Evolutionary conservation across 495 filamentous ascomycete genomes (phyloP).

Genomic region (Lophium mytilinum): DNA sequence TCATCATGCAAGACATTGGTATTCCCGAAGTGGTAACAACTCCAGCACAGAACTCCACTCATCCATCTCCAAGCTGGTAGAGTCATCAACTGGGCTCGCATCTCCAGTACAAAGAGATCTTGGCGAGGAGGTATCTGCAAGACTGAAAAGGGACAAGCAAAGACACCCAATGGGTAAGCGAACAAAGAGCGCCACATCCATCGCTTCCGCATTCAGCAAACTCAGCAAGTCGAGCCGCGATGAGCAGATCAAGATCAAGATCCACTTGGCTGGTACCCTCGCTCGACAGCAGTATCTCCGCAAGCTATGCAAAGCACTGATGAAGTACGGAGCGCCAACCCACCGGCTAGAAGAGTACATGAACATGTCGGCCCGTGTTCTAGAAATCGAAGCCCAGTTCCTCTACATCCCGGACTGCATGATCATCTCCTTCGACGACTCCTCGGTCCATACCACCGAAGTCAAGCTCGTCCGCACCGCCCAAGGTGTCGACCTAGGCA

Average conservation of each 20-base stretch:
- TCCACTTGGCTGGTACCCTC: slow-evolving; percentile 80
- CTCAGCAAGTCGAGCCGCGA: slow-evolving; percentile 33
- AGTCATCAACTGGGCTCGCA: slow-evolving; percentile 47
- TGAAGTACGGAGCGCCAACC: slow-evolving; percentile 48
- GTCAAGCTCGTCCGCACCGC: slow-evolving; percentile 73
- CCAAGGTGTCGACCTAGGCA: slow-evolving; percentile 78
- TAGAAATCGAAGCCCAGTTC: slow-evolving; percentile 87
- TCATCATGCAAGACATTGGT: slow-evolving; percentile 53
- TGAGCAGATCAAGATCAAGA: slow-evolving; percentile 73
- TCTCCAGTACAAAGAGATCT: slow-evolving; percentile 31
- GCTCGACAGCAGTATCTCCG: slow-evolving; percentile 76
- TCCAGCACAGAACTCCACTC: slow-evolving; percentile 30
- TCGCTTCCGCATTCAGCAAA: slow-evolving; percentile 39
- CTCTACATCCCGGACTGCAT: slow-evolving; percentile 90
- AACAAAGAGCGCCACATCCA: slow-evolving; percentile 41
- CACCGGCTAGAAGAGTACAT: slow-evolving; percentile 63
- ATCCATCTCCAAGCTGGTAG: slow-evolving; percentile 48
- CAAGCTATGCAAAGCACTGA: slow-evolving; percentile 77
- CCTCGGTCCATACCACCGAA: slow-evolving; percentile 81
- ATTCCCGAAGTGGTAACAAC: slow-evolving; percentile 44
- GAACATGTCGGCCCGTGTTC: slow-evolving; percentile 78
- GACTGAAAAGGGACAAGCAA: slow-evolving; percentile 16
- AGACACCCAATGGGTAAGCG: slow-evolving; percentile 17
- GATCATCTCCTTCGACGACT: slow-evolving; percentile 92
- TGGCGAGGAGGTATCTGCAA: slow-evolving; percentile 31